Base-by-base conservation (phyloP, 352 stramenopile species). In the Globisporangium viniferum region DNA sequence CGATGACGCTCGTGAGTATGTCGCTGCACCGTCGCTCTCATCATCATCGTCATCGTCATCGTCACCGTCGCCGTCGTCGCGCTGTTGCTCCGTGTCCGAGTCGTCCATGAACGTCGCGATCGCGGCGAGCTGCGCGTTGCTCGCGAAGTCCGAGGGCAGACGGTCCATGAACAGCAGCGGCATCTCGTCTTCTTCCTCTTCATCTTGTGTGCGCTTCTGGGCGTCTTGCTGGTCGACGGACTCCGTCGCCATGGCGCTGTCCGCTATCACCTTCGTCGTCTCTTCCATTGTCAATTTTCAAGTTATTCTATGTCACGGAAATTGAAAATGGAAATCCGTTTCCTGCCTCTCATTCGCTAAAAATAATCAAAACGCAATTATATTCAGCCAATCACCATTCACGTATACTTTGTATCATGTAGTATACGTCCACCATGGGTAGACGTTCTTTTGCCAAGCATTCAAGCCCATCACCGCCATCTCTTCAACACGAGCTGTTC, bases 141-240 rank as follows among this genome's bases (percentile, higher is more conserved):
- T 70, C 71, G 81, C 56, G 69, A 93, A 94, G 67, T 82, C 75
- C 8, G 72, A 69, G n/a, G 86, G 86, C 10, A 94, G 72, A 8
- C 66, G 48, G 57, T 88, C 83, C 83, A 90, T 88, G 67, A 94
- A 92, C 66, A 94, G 78, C 29, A 94, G 80, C 63, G 86, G 86
- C 78, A 90, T 87, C 67, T 92, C 82, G 1, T 89, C 39, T 15
- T 60, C 48, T 15, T 27, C 27, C 18, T 60, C 10, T 10, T 56
- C 8, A 0, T 41, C n/a, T 33, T 55, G 22, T 14, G 9, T 20
- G 39, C 14, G 18, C 18, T 12, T 48, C 46, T 24, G 1, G 5
- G 20, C 46, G 39, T 55, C 22, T 3, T 53, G 46, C 12, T 46
- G 46, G n/a, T 60, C 14, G 6, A 9, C 18, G 9, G 54, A 27